Evolutionary conservation across 768 basidiomycete genomes (phyloP), one percentile per base, ranked within the genome.

Genomic region (Crassisporium funariophilum): DNA sequence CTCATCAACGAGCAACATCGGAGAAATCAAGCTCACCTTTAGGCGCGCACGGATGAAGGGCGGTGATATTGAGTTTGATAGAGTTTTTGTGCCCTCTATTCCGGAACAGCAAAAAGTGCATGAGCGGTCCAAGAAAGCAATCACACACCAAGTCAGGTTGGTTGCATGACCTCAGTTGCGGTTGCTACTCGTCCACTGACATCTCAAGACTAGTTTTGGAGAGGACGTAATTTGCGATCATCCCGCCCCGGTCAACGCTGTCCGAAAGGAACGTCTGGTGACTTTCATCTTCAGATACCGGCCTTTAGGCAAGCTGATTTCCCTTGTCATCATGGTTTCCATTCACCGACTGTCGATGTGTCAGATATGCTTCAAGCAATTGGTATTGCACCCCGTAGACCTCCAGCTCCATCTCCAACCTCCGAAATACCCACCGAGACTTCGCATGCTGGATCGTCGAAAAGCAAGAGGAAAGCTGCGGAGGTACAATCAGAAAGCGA

Each of bases 121-220:
- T 29, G 64, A 67, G 34, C 50, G 53, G 13, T 49, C 57, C 1
- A 63, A 66, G 49, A 66, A 63, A 35, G 59, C 53, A 11, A 49
- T 63, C 40, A 47, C 41, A 1, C 66, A 68, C 36, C 54, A 57
- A 31, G 53, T 61, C n/a, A 46, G 49, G 66, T 64, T 19, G 37
- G 62, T 48, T 22, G 22, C 10, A n/a, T n/a, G n/a, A n/a, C n/a
- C n/a, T n/a, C 19, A 19, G 34, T 17, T 16, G 17, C 23, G 23
- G 13, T 22, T 38, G 11, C n/a, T 15, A 17, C 22, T 10, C 8
- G 16, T 21, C 9, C 15, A 4, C 8, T 13, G 6, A 12, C 2
- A 11, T 33, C 31, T n/a, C n/a, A n/a, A n/a, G n/a, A n/a, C 15
- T 16, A 44, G 42, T 13, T 21, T 44, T 3, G 42, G 42, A 4